Percentiles rank a stretch among this genome's conserved stretches.
These are phyloP conservation scores for Taphrina betulina DNA, from an alignment of 1,139 yeast species.

Conservation along the genomic window DNA sequence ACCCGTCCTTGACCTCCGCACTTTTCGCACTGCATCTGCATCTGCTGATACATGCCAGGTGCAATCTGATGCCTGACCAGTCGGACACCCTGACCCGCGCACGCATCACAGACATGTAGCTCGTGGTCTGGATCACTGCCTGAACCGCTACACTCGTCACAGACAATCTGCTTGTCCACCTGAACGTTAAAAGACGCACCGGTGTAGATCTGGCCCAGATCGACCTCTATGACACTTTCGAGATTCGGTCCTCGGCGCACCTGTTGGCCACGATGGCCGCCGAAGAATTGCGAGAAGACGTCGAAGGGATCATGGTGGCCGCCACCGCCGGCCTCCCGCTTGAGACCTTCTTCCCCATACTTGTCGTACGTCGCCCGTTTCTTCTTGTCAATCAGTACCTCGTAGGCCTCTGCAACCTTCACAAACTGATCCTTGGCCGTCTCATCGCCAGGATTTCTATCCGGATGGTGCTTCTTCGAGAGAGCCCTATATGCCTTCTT, in stretches of 20 bases:
- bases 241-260: slow-evolving; percentile 67
- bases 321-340: slow-evolving; percentile 47
- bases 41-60: slow-evolving; percentile 85
- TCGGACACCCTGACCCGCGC: slow-evolving; percentile 73
- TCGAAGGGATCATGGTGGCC: slow-evolving; percentile 63
- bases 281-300: slow-evolving; percentile 72
- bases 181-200: slow-evolving; percentile 65
- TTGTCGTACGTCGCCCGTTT: slow-evolving; percentile 71
- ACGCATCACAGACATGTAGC: slow-evolving; percentile 60
- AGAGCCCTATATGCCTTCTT: slow-evolving; percentile 81
- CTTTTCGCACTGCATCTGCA: slow-evolving; percentile 72
- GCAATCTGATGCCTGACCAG: slow-evolving; percentile 74
- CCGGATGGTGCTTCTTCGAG: slow-evolving; percentile 90
- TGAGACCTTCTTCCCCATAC: slow-evolving; percentile 79
- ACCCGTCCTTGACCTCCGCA: slow-evolving; percentile 77
- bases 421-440: slow-evolving; percentile 82
- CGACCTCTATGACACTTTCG: slow-evolving; percentile 56
- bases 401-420: slow-evolving; percentile 92
- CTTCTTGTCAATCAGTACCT: slow-evolving; percentile 72
- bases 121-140: slow-evolving; percentile 75
- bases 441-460: slow-evolving; percentile 79
- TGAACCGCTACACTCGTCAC: slow-evolving; percentile 74
- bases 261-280: slow-evolving; percentile 46
- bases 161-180: slow-evolving; percentile 69
- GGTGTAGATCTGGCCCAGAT: slow-evolving; percentile 64